Conservation (phyloP, 192 early-diverging fungal genomes). For the Backusella circina region DNA sequence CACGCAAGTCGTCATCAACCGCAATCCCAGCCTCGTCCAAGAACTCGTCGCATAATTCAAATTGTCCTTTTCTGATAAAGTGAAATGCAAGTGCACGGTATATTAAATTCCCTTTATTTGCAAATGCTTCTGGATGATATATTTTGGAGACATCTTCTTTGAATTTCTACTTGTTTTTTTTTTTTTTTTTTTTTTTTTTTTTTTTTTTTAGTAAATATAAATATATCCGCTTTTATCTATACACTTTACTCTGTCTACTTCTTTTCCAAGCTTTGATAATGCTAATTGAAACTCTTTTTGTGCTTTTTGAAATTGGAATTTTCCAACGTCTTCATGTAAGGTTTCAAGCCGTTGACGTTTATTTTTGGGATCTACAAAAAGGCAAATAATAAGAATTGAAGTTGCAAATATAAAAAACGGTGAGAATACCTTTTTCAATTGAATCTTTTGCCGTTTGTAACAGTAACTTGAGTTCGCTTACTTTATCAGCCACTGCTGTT, state of each 20-base stretch:
- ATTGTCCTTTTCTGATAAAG: constrained; percentile 86
- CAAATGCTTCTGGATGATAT: constrained; percentile 72
- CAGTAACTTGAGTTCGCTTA: background rate
- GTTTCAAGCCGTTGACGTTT: background rate
- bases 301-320: constrained; percentile 38
- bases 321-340: constrained; percentile 13
- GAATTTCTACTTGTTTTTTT: constrained; percentile 49
- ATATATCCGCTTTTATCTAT: background rate
- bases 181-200: too few relatives aligned
- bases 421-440: background rate
- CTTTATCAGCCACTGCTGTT: background rate
- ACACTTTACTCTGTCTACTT: constrained; percentile 60
- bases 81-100: constrained; percentile 64
- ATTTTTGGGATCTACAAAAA: constrained; percentile 12
- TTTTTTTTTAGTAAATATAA: background rate
- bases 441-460: background rate
- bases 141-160: constrained; percentile 60
- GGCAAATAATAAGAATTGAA: background rate
- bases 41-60: constrained; percentile 73
- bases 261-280: constrained; percentile 68
- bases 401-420: background rate
- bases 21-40: constrained; percentile 33
- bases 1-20: constrained; percentile 35
- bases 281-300: constrained; percentile 63
- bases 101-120: constrained; percentile 61